Conservation (phyloP, 2,329 filamentous ascomycete genomes). For the Samsoniella hepiali region DNA sequence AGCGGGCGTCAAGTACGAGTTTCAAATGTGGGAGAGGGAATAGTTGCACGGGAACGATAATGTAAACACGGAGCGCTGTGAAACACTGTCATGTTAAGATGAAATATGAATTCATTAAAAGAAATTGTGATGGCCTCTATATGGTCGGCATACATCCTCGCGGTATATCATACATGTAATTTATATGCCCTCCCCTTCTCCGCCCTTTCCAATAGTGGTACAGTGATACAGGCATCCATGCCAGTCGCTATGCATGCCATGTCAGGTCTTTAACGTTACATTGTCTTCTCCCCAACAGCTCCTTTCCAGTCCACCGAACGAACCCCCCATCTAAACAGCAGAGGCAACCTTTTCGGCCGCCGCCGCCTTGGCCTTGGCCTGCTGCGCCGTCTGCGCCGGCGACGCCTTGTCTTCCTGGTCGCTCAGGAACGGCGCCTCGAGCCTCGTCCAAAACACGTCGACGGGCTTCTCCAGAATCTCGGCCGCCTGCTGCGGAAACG, state of each 20-base stretch:
- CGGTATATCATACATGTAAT: conserved; percentile 2
- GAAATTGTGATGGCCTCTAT: conserved; percentile 3
- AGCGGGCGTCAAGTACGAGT: conserved; percentile 63
- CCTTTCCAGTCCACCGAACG: neutral
- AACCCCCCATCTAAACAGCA: neutral
- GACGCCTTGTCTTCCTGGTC: conserved; percentile 24
- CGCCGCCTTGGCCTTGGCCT: conserved; percentile 9
- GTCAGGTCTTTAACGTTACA: conserved; percentile 6
- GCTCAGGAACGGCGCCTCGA: conserved; percentile 39
- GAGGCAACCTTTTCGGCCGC: conserved; percentile 6
- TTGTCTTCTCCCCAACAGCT: neutral
- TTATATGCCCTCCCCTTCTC: conserved; percentile 1
- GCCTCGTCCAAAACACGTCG: conserved; percentile 44
- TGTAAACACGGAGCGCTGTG: neutral
- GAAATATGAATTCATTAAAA: conserved; percentile 15
- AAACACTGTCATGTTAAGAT: conserved; percentile 1
- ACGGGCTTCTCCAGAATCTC: conserved; percentile 36
- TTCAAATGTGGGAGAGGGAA: conserved; percentile 68
- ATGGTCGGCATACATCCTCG: neutral
- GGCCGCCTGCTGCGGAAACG: conserved; percentile 30
- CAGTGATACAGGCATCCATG: conserved; percentile 20
- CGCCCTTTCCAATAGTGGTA: conserved; percentile 11
- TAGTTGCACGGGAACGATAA: neutral
- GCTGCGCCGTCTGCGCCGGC: neutral
- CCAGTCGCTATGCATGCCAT: neutral